Percentiles rank a stretch among this genome's conserved stretches.
Conservation (phyloP, 78 protist genomes). For the Trichosphaerium sp. region DNA sequence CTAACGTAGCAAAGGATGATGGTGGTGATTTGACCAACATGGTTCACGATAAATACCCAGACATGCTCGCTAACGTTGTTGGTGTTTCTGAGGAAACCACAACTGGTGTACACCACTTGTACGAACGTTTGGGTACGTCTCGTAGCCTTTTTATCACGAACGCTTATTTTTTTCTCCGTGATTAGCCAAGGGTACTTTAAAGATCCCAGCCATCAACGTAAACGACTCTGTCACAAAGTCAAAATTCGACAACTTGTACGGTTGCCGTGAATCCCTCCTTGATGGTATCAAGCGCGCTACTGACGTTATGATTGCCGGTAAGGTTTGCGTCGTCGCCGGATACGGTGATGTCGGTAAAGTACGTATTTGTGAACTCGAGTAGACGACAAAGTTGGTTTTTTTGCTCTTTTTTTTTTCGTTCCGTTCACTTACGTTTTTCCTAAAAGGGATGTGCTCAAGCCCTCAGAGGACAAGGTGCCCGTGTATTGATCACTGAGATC, state of each 20-base stretch:
- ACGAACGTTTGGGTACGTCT: no score
- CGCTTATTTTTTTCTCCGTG: no score
- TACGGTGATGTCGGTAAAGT: constrained; percentile 99
- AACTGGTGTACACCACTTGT: constrained; percentile 97
- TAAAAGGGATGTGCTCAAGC: constrained; percentile 94
- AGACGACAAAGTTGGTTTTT: no score
- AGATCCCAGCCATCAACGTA: constrained; percentile 98
- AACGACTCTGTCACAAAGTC: constrained; percentile 98
- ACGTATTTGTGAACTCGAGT: no score
- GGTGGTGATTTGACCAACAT: constrained; percentile 98
- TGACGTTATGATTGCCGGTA: constrained; percentile 99
- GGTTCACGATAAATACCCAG: constrained; percentile 82
- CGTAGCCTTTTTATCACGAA: no score
- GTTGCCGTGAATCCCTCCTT: constrained; percentile 95
- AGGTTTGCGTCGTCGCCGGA: constrained; percentile 89
- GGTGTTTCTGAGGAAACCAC: constrained; percentile 99
- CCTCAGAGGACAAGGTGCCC: constrained; percentile 81
- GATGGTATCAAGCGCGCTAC: constrained; percentile 98
- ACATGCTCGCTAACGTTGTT: constrained; percentile 57
- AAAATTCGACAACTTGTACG: constrained; percentile 99
- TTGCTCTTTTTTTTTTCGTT: no score
- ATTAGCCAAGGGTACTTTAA: constrained; percentile 65
- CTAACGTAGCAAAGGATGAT: constrained; percentile 93
- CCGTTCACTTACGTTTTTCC: no score
- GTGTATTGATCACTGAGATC: constrained; percentile 93